Base-by-base conservation (phyloP, 768 basidiomycete genomes). In the Trametes cubensis region DNA sequence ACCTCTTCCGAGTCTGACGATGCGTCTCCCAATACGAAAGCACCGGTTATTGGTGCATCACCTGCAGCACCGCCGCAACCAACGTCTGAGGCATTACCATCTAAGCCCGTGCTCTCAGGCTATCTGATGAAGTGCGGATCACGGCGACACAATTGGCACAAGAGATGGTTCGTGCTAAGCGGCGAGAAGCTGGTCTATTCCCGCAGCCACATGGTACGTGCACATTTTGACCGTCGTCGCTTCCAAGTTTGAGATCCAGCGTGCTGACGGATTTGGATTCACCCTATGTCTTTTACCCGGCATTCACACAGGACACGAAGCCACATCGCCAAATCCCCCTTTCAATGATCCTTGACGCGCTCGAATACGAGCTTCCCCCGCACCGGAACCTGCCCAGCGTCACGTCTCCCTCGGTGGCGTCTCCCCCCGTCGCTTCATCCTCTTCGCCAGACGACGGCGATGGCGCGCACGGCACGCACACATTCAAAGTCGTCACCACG, bases 81-180 rank as follows among this genome's bases (percentile, higher is more conserved):
- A 34, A 34, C 34, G 6, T 34, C 34, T 10, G 34, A 34, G 34
- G 34, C 34, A 34, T 34, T 34, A 34, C 34, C 34, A 34, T 34
- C 34, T 2, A 34, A 34, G 34, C 34, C 34, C 11, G 34, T 34
- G 5, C 6, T 34, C 34, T 34, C 87, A 20, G 94, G 95, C 2
- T 99, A 99, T 74, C 79, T 99, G 63, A 94, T 95, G 91, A 99
- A 99, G 72, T 95, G 94, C 74, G 95, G 94, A 26, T 88, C 89
- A 46, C 94, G 96, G 68, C 85, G 96, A 70, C 89, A 91, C 69
- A 93, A 87, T 66, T 99, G 97, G 97, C 83, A 94, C 59, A 98
- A 99, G 75, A 79, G 97, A 28, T 99, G 96, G 96, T 98, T 99
- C 69, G 87, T 93, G 38, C 78, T 99, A 17, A 94, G 88, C 41